These are phyloP conservation scores for Candida michaelii DNA, from an alignment of 805 yeast genomes.

Conservation along the genomic window DNA sequence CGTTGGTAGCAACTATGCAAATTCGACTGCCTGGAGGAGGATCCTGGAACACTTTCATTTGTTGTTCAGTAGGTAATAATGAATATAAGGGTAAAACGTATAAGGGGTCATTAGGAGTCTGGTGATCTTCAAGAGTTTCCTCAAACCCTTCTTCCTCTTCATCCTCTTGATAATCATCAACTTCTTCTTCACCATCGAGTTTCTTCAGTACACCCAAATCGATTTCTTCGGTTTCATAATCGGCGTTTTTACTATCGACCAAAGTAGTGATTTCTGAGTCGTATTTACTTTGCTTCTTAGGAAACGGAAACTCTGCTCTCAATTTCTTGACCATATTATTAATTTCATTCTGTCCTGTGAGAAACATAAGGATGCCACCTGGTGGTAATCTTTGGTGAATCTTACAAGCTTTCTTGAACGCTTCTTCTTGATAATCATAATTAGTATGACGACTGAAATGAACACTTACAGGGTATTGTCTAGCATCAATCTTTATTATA, in stretches of 20 bases:
- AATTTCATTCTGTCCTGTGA: conserved; percentile 96
- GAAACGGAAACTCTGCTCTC: conserved; percentile 65
- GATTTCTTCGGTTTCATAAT: conserved; percentile 83
- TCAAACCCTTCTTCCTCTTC: conserved; percentile 68
- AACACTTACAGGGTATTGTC: conserved; percentile 90
- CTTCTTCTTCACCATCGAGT: conserved; percentile 40
- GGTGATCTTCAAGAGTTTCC: conserved; percentile 69
- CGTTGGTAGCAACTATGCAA: conserved; percentile 94
- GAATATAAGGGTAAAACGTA: conserved; percentile 93
- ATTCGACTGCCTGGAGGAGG: conserved; percentile 87
- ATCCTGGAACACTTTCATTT: conserved; percentile 82
- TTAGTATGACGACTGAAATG: conserved; percentile 85
- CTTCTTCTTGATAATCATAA: conserved; percentile 80
- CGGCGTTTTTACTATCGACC: conserved; percentile 49
- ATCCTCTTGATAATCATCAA: conserved; percentile 51
- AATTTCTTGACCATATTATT: conserved; percentile 68
- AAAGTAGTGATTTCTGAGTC: conserved; percentile 27
- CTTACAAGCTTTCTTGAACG: conserved; percentile 78
- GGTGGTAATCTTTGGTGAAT: conserved; percentile 86
- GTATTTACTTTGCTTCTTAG: conserved; percentile 22
- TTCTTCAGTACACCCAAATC: conserved; percentile 59
- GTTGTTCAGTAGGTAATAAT: conserved; percentile 88
- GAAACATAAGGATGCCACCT: conserved; percentile 87
- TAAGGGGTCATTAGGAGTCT: conserved; percentile 71
- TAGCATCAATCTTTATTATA: conserved; percentile 80